A percentile compares a stretch with the other conserved stretches of the same genome.
Evolutionary conservation across 139 green algal genomes (phyloP).

Genomic region (Coelastrella sp.): DNA sequence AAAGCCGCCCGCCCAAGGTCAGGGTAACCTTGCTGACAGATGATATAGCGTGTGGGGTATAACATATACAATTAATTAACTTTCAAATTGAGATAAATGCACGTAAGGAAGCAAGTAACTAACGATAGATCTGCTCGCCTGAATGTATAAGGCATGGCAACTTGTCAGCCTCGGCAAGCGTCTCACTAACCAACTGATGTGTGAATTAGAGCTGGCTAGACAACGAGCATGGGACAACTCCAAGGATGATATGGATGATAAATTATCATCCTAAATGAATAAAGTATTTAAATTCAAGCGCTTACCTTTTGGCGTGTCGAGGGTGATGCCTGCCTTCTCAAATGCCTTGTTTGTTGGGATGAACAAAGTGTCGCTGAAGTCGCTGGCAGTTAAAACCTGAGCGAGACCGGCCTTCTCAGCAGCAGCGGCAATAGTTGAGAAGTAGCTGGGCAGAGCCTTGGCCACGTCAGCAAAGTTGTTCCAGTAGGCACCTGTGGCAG

Average conservation of each 20-base stretch:
- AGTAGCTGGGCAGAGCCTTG: not conserved
- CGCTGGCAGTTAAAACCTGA: not conserved
- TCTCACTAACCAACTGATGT: too few species aligned
- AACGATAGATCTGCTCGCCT: too few species aligned
- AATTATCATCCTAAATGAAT: not conserved
- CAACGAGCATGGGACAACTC: too few species aligned
- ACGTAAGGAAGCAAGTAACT: too few species aligned
- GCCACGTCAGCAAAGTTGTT: not conserved
- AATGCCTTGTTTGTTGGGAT: constrained; percentile 30
- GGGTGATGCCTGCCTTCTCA: constrained; percentile 21
- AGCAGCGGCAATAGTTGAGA: not conserved
- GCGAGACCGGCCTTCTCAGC: not conserved
- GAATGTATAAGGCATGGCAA: too few species aligned
- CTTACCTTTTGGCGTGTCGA: constrained; percentile 1
- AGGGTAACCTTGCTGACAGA: too few species aligned
- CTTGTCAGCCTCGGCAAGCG: too few species aligned
- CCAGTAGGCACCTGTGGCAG: constrained; percentile 25
- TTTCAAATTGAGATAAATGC: too few species aligned
- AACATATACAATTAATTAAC: too few species aligned
- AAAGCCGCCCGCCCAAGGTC: too few species aligned
- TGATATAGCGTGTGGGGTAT: too few species aligned
- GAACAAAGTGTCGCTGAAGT: constrained; percentile 28
- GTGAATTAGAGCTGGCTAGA: too few species aligned
- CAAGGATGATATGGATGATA: not conserved
- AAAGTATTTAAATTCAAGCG: not conserved